A percentile compares a stretch with the other conserved stretches of the same genome.
phyloP scores from a whole-genome alignment of 2,329 filamentous ascomycete genomes.

The Emericellopsis atlantica region DNA sequence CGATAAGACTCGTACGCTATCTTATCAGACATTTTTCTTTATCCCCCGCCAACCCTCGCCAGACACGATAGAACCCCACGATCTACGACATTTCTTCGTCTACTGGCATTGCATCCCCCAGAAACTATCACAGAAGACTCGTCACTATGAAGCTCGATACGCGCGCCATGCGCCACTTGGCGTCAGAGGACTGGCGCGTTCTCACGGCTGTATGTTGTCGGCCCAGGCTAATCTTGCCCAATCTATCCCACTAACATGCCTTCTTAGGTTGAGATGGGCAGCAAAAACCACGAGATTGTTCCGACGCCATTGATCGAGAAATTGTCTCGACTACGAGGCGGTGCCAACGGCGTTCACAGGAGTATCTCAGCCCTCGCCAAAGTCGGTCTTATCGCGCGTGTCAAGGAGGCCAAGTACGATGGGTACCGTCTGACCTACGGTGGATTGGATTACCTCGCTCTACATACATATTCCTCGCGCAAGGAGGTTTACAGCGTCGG shows the following conservation, averaged over 20 bases:
- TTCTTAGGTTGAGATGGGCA: slow-evolving; percentile 75
- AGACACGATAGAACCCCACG: background rate
- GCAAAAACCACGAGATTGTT: slow-evolving; percentile 93
- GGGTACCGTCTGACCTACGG: slow-evolving; percentile 95
- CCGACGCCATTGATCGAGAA: slow-evolving; percentile 81
- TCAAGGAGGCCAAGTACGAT: slow-evolving; percentile 95
- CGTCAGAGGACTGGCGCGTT: slow-evolving; percentile 87
- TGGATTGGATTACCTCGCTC: slow-evolving; percentile 91
- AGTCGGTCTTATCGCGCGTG: slow-evolving; percentile 75
- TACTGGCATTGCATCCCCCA: background rate
- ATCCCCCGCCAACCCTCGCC: slow-evolving; percentile 1
- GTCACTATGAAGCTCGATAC: slow-evolving; percentile 83
- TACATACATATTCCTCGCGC: slow-evolving; percentile 75
- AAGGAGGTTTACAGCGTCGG: slow-evolving; percentile 83
- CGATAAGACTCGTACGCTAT: slow-evolving; percentile 1
- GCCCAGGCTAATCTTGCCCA: slow-evolving; percentile 7
- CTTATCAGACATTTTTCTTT: slow-evolving; percentile 14
- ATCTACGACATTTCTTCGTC: background rate
- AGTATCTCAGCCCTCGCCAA: slow-evolving; percentile 89
- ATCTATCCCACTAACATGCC: slow-evolving; percentile 21
- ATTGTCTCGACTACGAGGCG: slow-evolving; percentile 68
- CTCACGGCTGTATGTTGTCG: slow-evolving; percentile 63
- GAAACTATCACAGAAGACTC: slow-evolving; percentile 5
- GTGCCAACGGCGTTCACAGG: slow-evolving; percentile 66
- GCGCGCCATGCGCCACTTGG: slow-evolving; percentile 83